Percentiles rank a stretch among this genome's conserved stretches.
phyloP scores from a whole-genome alignment of 768 basidiomycete species.

The Rhizopogon roseolus region DNA sequence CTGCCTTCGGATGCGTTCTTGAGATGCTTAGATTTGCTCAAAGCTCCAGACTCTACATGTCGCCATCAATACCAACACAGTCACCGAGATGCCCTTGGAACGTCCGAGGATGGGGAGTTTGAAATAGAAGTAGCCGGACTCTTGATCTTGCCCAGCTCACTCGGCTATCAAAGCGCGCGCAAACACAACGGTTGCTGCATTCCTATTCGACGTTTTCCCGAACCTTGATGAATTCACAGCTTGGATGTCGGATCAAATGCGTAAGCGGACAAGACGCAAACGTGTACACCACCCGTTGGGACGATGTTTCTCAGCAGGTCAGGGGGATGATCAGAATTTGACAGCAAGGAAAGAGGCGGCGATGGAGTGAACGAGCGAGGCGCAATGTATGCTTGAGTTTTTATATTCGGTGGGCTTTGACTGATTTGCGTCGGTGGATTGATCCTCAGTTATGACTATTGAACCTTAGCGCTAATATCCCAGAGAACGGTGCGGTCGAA shows the following conservation, averaged over 20 bases:
- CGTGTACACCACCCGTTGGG: not conserved
- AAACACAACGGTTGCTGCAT: not conserved
- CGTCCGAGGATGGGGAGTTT: not conserved
- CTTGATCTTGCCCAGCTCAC: not conserved
- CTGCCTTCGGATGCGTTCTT: slow-evolving; percentile 10
- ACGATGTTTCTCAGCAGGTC: not conserved
- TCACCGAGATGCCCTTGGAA: not conserved
- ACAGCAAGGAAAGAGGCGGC: not conserved
- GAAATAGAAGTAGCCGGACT: not conserved
- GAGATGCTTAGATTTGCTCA: not conserved
- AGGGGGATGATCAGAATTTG: not conserved
- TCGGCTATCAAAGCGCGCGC: not conserved
- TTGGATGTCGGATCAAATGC: not conserved
- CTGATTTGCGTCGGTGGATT: not conserved
- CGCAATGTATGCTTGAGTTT: not conserved
- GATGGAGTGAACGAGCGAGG: not conserved
- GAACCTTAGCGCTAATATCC: too few species aligned
- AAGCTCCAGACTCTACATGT: not conserved
- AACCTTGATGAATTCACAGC: not conserved
- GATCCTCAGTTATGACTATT: not conserved
- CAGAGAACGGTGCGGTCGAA: too few species aligned
- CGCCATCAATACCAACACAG: not conserved
- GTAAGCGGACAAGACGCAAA: not conserved
- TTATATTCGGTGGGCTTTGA: not conserved
- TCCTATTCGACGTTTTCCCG: not conserved